Evolutionary conservation across 2,329 filamentous ascomycete genomes (phyloP).

Genomic region (Aotearoamyces nothofagi): DNA sequence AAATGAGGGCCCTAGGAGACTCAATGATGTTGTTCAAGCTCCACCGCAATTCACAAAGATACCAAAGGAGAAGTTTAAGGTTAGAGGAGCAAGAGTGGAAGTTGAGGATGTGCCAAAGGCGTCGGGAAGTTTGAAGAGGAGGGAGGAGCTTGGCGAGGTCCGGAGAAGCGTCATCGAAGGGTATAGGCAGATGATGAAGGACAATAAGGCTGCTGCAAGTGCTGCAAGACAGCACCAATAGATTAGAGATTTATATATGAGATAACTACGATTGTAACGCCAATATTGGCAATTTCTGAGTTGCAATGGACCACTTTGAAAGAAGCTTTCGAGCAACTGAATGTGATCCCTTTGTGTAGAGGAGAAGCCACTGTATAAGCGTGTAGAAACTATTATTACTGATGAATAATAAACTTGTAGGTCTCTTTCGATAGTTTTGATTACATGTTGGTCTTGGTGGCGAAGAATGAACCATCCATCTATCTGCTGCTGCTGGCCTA

Average conservation of each 20-base stretch:
- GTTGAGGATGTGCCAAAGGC: conserved; percentile 54
- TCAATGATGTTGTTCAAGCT: conserved; percentile 23
- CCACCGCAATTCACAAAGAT: conserved; percentile 18
- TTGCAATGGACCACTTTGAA: no score
- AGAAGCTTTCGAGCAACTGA: no score
- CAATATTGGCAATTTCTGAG: neutral
- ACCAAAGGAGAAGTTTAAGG: conserved; percentile 22
- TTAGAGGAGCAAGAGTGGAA: conserved; percentile 47
- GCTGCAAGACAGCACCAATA: no score
- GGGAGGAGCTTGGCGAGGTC: conserved; percentile 58
- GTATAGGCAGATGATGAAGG: conserved; percentile 56
- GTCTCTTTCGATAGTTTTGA: no score
- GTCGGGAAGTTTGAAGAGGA: conserved; percentile 54
- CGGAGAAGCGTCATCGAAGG: conserved; percentile 57
- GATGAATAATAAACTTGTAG: no score
- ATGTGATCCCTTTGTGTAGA: no score
- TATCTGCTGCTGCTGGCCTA: no score
- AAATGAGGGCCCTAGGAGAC: conserved; percentile 13
- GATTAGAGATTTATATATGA: neutral
- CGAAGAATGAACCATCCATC: no score
- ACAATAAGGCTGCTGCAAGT: conserved; percentile 20
- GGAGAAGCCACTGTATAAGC: no score
- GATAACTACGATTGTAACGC: neutral
- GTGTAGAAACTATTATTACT: no score
- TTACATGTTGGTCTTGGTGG: no score